phyloP scores from a whole-genome alignment of 371 early-diverging fungal genomes.

The Circinella umbellata region DNA sequence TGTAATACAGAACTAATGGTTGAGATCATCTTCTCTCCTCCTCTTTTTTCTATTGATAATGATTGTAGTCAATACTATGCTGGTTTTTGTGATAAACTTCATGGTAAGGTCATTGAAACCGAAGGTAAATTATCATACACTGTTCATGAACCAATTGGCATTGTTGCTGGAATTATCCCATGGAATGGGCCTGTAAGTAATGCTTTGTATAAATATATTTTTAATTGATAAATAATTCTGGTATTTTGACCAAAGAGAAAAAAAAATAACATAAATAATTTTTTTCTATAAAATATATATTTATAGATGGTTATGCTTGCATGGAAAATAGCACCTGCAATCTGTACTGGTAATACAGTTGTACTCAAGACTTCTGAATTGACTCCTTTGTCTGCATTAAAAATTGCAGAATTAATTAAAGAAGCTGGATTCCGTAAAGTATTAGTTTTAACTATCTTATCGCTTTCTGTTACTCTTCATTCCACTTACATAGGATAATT shows the following conservation, averaged over 20 bases:
- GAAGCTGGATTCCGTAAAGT: conserved; percentile 50
- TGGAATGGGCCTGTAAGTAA: conserved; percentile 65
- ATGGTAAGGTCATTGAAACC: conserved; percentile 55
- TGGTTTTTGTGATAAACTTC: conserved; percentile 81
- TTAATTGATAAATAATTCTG: not conserved
- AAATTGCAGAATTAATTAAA: conserved; percentile 49
- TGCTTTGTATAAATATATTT: conserved; percentile 59
- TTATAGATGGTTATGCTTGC: conserved; percentile 38
- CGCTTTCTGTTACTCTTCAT: too few relatives aligned
- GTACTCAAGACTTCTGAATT: conserved; percentile 90
- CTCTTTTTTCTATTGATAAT: not conserved
- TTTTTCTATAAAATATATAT: not conserved
- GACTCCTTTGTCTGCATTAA: conserved; percentile 55
- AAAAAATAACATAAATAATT: not conserved
- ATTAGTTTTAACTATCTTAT: too few relatives aligned
- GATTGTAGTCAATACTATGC: conserved; percentile 72
- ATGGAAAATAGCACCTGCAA: conserved; percentile 87
- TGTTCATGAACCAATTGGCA: conserved; percentile 80
- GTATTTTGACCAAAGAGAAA: not conserved
- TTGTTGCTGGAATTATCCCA: conserved; percentile 78
- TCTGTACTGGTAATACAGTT: conserved; percentile 85
- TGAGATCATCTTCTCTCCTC: too few relatives aligned
- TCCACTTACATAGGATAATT: too few relatives aligned
- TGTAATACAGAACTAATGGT: too few relatives aligned
- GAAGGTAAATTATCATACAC: conserved; percentile 65